Conservation (phyloP, 2,329 filamentous ascomycete species). For the Canariomyces notabilis region DNA sequence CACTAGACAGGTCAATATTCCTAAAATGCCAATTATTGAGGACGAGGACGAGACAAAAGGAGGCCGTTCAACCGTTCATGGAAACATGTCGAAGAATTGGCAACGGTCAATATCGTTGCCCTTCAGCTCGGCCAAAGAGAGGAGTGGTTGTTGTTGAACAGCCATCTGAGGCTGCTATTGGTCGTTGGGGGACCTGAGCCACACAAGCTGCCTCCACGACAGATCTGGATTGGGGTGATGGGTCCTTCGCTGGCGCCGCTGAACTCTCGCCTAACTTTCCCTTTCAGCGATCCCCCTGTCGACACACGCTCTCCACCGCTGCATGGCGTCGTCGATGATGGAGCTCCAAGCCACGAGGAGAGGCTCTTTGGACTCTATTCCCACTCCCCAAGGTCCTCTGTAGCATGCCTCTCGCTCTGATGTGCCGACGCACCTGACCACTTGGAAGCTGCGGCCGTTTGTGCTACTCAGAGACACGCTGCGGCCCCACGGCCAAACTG, state of each 20-base stretch:
- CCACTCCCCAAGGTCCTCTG: background rate
- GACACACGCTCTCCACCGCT: constrained; percentile 7
- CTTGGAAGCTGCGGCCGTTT: constrained; percentile 1
- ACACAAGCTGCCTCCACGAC: constrained; percentile 22
- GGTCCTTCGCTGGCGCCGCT: constrained; percentile 23
- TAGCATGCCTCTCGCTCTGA: constrained; percentile 1
- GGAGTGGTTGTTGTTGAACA: constrained; percentile 8
- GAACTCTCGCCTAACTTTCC: constrained; percentile 26
- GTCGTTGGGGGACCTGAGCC: constrained; percentile 10
- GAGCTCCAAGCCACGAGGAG: constrained; percentile 10
- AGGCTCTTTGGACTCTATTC: background rate
- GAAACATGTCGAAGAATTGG: background rate
- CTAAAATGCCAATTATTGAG: background rate
- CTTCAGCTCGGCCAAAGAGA: constrained; percentile 17
- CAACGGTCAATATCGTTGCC: constrained; percentile 3
- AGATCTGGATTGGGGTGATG: constrained; percentile 17
- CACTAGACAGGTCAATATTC: background rate
- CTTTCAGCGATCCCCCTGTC: constrained; percentile 14
- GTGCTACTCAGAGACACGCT: constrained; percentile 3
- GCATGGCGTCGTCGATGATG: background rate
- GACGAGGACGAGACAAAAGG: background rate
- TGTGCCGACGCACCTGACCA: constrained; percentile 1
- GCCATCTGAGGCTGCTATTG: constrained; percentile 12
- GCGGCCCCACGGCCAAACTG: background rate
- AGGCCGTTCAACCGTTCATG: constrained; percentile 7